Conservation (phyloP, 257 asterid genomes). For the Przewalskia tangutica region DNA sequence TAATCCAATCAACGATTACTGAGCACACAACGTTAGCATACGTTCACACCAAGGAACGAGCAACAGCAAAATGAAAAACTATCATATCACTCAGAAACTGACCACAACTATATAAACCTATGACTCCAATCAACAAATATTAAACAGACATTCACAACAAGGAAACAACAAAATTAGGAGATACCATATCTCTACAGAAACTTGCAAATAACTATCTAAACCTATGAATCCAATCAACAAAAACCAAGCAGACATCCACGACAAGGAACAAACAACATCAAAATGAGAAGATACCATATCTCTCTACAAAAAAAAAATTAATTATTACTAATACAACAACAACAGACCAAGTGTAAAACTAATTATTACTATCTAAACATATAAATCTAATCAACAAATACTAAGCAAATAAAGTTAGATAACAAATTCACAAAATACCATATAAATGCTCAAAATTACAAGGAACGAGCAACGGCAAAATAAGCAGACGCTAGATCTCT, state of each 20-base stretch:
- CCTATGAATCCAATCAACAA: neutral
- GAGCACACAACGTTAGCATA: too few species aligned
- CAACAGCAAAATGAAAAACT: too few species aligned
- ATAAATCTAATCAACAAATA: neutral
- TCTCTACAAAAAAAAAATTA: neutral
- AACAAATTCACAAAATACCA: neutral
- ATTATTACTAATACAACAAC: too few species aligned
- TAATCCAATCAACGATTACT: neutral
- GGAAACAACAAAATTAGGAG: neutral
- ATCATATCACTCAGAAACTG: neutral
- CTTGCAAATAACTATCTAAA: neutral
- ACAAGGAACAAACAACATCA: neutral
- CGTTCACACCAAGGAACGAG: too few species aligned
- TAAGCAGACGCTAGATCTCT: neutral
- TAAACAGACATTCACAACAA: neutral
- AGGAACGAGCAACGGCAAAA: neutral
- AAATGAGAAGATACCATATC: neutral
- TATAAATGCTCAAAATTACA: neutral
- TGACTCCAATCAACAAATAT: neutral
- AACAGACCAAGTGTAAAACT: too few species aligned
- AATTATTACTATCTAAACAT: neutral
- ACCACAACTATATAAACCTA: neutral
- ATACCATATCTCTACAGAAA: neutral
- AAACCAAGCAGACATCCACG: neutral
- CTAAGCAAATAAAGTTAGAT: neutral